Evolutionary conservation across 345 rosid species (phyloP).

Genomic region (Aquilaria sinensis): DNA sequence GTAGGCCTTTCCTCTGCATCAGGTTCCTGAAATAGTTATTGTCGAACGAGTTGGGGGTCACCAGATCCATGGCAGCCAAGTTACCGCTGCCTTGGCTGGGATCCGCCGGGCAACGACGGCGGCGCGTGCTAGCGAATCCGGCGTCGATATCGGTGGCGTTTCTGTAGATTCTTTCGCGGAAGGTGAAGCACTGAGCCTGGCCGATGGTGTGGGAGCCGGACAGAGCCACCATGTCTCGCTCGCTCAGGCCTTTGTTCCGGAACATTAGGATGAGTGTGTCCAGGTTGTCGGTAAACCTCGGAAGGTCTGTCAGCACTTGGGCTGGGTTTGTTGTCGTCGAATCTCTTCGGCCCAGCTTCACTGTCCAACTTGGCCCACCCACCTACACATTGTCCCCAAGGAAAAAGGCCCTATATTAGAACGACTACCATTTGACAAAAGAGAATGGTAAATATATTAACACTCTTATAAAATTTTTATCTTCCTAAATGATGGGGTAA

Average conservation of each 20-base stretch:
- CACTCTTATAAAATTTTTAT: too few relatives aligned
- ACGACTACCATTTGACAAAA: too few relatives aligned
- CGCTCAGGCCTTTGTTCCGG: slow-evolving; percentile 37
- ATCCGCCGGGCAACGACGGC: slow-evolving; percentile 28
- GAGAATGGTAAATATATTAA: too few relatives aligned
- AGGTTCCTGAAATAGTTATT: slow-evolving; percentile 50
- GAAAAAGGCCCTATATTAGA: too few relatives aligned
- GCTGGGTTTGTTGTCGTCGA: slow-evolving; percentile 27
- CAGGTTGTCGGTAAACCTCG: slow-evolving; percentile 31
- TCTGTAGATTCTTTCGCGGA: slow-evolving; percentile 39
- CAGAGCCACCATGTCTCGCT: slow-evolving; percentile 58
- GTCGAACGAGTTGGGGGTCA: slow-evolving; percentile 50
- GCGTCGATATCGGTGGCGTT: slow-evolving; percentile 39
- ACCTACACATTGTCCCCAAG: slow-evolving; percentile 11
- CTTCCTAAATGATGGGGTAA: too few relatives aligned
- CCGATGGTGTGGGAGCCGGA: slow-evolving; percentile 57
- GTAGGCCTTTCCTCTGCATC: slow-evolving; percentile 48
- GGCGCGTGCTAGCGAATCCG: slow-evolving; percentile 37
- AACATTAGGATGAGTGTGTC: slow-evolving; percentile 32
- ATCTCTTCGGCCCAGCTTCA: slow-evolving; percentile 39
- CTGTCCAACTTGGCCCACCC: slow-evolving; percentile 43
- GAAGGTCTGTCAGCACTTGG: slow-evolving; percentile 35
- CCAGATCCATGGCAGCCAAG: slow-evolving; percentile 39
- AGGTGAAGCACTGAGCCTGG: slow-evolving; percentile 44
- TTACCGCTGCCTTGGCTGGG: slow-evolving; percentile 15